Percentiles rank a stretch among this genome's conserved stretches.
These are phyloP conservation scores for Claviceps arundinis DNA, from an alignment of 2,329 filamentous ascomycete species.

Conservation along the genomic window DNA sequence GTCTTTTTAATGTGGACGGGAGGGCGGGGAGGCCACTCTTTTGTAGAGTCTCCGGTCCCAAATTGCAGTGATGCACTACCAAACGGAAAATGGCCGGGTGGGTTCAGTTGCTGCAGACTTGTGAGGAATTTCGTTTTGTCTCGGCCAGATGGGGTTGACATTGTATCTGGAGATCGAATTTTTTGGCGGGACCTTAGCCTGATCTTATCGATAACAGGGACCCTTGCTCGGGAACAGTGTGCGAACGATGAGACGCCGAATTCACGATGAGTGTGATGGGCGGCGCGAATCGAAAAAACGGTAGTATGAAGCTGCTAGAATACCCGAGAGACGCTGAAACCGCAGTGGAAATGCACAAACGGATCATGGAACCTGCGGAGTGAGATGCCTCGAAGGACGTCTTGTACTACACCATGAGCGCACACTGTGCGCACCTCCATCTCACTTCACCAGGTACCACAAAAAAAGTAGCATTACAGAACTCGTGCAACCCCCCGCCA, in stretches of 20 bases:
- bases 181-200: constrained; percentile 12
- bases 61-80: background rate
- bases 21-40: background rate
- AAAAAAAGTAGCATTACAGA: constrained; percentile 3
- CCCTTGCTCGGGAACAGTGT: constrained; percentile 4
- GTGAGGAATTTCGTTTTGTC: background rate
- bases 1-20: background rate
- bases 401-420: background rate
- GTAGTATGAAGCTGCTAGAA: background rate
- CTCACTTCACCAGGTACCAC: background rate
- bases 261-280: background rate
- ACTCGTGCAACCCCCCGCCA: background rate
- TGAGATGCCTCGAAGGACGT: too few species aligned
- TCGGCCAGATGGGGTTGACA: background rate
- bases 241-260: background rate
- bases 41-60: background rate
- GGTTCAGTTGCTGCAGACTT: background rate
- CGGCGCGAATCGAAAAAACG: background rate
- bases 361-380: too few species aligned
- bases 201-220: constrained; percentile 18
- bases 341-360: too few species aligned
- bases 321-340: too few species aligned
- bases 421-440: constrained; percentile 5
- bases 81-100: constrained; percentile 4
- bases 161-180: constrained; percentile 8